Evolutionary conservation across 2,329 filamentous ascomycete species (phyloP), one percentile per base, ranked within the genome.

Genomic region (Xylaria sp.): DNA sequence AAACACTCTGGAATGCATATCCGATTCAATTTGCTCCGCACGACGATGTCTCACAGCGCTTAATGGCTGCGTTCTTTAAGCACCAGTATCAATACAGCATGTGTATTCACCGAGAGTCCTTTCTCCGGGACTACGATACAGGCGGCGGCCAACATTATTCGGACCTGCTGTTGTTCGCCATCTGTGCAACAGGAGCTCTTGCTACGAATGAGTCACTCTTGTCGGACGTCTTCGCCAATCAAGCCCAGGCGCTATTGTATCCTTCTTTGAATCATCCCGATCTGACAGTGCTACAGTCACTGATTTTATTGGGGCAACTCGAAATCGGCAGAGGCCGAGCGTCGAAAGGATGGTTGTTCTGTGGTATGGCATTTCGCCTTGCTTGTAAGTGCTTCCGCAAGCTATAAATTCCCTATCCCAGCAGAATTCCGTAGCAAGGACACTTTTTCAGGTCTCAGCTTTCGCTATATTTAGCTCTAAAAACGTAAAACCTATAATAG

Each of bases 281-380:
- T 60, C 77, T 86, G 20, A 85, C 84, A 7, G 81, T 81, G 10
- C 73, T 85, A 9, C 82, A 85, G 66, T 81, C 83, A 0, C 74
- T 86, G 15, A 77, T 83, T 5, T 70, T 86, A 0, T 66, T 86
- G 1, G 82, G 83, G 10, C 83, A 86, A 63, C 78, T 81, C 17
- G 83, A 84, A 67, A 84, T 85, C 49, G 84, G 83, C 3, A 80
- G 81, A 26, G 82, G 83, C 0, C 80, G 81, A n/a, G 76, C 80
- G 2, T 85, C 83, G 20, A 86, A 84, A 62, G 84, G 84, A 13
- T 86, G 84, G 84, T 75, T 86, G 1, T 85, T 84, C 61, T 85
- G 83, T 33, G 83, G 84, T 56, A 85, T 86, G 83, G 83, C 83
- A 9, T 86, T 85, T 69, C 80, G 84, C 4, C 77, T 86, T 15